Base-by-base conservation (phyloP, 2,329 filamentous ascomycete genomes). In the Colletotrichum agaves region DNA sequence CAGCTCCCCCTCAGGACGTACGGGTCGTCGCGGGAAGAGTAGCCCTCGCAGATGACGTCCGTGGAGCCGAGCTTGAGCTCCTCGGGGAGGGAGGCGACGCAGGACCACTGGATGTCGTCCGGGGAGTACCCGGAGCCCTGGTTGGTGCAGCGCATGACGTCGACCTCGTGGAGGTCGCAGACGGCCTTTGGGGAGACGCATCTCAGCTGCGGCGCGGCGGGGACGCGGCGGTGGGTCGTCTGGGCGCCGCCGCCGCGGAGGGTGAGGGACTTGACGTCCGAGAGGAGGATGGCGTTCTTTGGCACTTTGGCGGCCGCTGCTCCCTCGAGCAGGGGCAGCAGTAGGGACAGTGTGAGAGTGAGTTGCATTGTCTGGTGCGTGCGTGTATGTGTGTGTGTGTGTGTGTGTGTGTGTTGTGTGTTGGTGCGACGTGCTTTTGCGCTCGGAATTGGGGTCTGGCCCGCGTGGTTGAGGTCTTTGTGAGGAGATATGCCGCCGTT, bases 1-100 rank as follows among this genome's bases (percentile, higher is more conserved):
- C 95, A 98, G 78, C 92, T 96, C 21, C 96, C 96, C 74, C 92
- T 94, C 61, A 98, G 81, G n/a, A 98, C 87, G 78, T 93, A 97
- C 0, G 89, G 88, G 77, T 98, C 96, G 52, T 95, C 88, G 0
- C 90, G 80, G 13, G 82, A 84, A 65, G 87, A 83, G 80, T 97
- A 98, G 11, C 96, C 95, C 76, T 99, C 95, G 78, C 96, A 99
- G 11, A 94, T 84, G 62, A 98, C 95, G 70, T 98, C 94, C 11
- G 95, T 98, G 69, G 87, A 86, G 64, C 93, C 94, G 31, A 98
- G 88, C 78, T 87, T 87, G 70, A 91, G 84, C 74, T 90, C 86
- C 21, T 84, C 80, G 0, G 89, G 89, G 15, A 91, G 78, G 2
- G 80, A 78, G 0, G 89, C 88, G 5, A 88, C 88, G 80, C 95